These are phyloP conservation scores for Anisodus tanguticus DNA, from an alignment of 257 asterid genomes.

Conservation along the genomic window DNA sequence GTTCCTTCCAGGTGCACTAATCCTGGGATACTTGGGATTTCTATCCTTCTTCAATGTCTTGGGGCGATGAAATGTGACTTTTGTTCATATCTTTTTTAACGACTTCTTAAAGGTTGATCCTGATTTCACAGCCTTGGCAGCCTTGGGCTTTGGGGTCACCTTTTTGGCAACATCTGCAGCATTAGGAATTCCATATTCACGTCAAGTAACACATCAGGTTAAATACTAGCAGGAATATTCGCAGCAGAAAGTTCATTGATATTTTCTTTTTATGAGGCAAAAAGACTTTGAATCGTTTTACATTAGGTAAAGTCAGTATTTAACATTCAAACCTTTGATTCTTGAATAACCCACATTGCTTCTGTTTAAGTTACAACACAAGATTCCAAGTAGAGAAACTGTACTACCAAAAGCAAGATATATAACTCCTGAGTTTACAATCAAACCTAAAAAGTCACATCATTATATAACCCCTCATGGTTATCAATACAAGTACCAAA, in stretches of 20 bases:
- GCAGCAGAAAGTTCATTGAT: neutral
- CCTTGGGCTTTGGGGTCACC: constrained; percentile 58
- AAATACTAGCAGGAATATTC: neutral
- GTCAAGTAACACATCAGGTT: neutral
- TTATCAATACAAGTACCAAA: neutral
- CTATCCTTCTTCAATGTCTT: constrained; percentile 59
- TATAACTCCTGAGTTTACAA: neutral
- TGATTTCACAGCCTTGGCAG: constrained; percentile 55
- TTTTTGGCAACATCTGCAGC: constrained; percentile 46
- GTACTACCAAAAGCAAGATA: neutral
- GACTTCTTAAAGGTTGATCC: constrained; percentile 52
- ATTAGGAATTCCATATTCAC: neutral
- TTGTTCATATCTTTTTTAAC: constrained; percentile 51
- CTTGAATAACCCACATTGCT: neutral
- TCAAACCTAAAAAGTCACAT: neutral
- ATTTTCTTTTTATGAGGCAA: neutral
- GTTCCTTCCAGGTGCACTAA: constrained; percentile 58
- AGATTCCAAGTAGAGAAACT: neutral
- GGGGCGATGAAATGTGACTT: constrained; percentile 56
- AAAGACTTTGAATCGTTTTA: neutral
- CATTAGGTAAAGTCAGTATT: no score
- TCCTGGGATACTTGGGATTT: constrained; percentile 57
- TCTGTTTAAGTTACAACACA: neutral
- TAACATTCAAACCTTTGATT: neutral
- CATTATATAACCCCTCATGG: neutral